Conservation (phyloP, 192 early-diverging fungal genomes). For the Kappamyces sp. region DNA sequence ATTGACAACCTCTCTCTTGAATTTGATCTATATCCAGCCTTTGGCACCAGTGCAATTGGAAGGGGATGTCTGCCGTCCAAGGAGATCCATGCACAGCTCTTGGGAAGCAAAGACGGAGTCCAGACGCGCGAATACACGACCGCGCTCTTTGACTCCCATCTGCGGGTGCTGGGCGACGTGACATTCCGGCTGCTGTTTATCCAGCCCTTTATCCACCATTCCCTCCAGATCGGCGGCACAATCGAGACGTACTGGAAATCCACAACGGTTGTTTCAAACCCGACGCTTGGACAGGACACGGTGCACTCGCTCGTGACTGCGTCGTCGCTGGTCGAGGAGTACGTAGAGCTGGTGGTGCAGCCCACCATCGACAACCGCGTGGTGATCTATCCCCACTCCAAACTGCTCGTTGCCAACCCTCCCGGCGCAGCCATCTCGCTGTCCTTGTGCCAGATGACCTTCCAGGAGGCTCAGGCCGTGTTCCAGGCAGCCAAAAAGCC, state of each 20-base stretch:
- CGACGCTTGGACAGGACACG: slow-evolving; percentile 15
- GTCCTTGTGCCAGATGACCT: not conserved
- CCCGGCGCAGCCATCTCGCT: no score
- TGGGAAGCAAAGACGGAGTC: slow-evolving; percentile 18
- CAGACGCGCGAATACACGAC: slow-evolving; percentile 34
- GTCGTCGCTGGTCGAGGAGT: slow-evolving; percentile 86
- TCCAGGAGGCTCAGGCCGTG: slow-evolving; percentile 59
- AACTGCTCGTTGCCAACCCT: slow-evolving; percentile 45
- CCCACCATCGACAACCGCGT: slow-evolving; percentile 82
- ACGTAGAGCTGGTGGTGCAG: slow-evolving; percentile 84
- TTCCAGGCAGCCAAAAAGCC: slow-evolving; percentile 11
- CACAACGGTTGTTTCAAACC: slow-evolving; percentile 62
- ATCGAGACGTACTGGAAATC: slow-evolving; percentile 99
- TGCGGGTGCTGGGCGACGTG: slow-evolving; percentile 88
- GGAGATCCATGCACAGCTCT: slow-evolving; percentile 41
- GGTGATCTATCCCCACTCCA: slow-evolving; percentile 71
- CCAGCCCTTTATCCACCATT: slow-evolving; percentile 79
- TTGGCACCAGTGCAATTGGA: slow-evolving; percentile 90
- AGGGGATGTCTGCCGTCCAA: slow-evolving; percentile 74
- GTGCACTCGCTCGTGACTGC: slow-evolving; percentile 73
- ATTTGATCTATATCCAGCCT: slow-evolving; percentile 94
- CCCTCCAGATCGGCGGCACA: slow-evolving; percentile 88
- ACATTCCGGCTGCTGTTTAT: slow-evolving; percentile 77
- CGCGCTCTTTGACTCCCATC: slow-evolving; percentile 85
- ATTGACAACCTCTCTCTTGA: slow-evolving; percentile 57